Conservation (phyloP, 495 filamentous ascomycete species). For the Chaetomium tenue region DNA sequence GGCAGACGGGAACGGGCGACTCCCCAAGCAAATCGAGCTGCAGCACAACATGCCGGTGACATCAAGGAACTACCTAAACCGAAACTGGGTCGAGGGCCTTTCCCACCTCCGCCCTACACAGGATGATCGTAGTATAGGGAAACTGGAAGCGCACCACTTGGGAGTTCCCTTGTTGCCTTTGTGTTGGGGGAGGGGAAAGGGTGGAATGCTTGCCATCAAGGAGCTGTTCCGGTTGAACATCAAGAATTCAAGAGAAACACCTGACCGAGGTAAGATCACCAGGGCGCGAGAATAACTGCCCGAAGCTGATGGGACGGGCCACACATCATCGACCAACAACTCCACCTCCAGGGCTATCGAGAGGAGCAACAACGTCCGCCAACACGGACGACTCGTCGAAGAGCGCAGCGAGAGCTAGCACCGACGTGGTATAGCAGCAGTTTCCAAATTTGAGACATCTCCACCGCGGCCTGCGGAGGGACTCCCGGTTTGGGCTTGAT, state of each 20-base stretch:
- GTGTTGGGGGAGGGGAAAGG: no score
- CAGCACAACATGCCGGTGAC: constrained; percentile 4
- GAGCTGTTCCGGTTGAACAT: no score
- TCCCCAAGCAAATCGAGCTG: constrained; percentile 3
- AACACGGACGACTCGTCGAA: not conserved
- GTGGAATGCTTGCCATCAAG: no score
- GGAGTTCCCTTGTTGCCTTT: no score
- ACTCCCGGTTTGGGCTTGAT: not conserved
- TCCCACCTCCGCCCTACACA: not conserved
- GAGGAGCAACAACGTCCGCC: not conserved
- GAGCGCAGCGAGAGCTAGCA: not conserved
- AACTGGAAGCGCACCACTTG: no score
- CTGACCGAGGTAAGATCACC: no score
- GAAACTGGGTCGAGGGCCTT: not conserved
- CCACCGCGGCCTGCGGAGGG: not conserved
- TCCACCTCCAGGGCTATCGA: not conserved
- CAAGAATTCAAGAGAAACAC: no score
- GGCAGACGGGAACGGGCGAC: constrained; percentile 6
- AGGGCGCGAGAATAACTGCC: no score
- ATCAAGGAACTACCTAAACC: not conserved
- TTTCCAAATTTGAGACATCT: constrained; percentile 1
- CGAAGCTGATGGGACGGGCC: not conserved
- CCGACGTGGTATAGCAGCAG: not conserved
- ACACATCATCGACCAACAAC: not conserved
- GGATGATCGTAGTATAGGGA: no score